Conservation (phyloP, 345 rosid species). For the Kandelia obovata region DNA sequence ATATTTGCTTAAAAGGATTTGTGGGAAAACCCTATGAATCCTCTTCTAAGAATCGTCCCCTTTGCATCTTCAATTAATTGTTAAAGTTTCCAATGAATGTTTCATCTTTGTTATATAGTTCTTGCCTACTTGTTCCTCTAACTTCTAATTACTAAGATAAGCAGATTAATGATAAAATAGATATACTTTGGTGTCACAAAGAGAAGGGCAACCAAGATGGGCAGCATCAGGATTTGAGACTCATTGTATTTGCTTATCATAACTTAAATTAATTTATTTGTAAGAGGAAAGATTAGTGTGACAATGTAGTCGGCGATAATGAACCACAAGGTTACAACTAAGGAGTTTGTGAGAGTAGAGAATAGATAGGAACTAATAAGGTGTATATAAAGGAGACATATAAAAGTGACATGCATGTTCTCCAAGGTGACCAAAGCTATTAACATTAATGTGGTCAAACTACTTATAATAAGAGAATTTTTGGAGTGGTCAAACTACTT, state of each 20-base stretch:
- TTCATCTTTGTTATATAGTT: slow-evolving; percentile 57
- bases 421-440: no score
- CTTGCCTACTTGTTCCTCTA: slow-evolving; percentile 41
- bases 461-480: no score
- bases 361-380: not conserved
- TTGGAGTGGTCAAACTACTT: no score
- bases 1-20: slow-evolving; percentile 29
- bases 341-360: slow-evolving; percentile 21
- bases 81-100: slow-evolving; percentile 58
- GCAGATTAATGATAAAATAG: slow-evolving; percentile 54
- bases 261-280: not conserved
- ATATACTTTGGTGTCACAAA: slow-evolving; percentile 47
- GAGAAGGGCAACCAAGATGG: slow-evolving; percentile 44
- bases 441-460: no score
- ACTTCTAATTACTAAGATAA: slow-evolving; percentile 43
- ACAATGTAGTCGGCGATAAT: not conserved
- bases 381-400: slow-evolving; percentile 17
- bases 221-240: slow-evolving; percentile 12
- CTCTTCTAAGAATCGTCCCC: slow-evolving; percentile 58
- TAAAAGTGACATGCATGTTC: no score
- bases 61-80: slow-evolving; percentile 68
- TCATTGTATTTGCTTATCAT: slow-evolving; percentile 42
- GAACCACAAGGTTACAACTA: not conserved
- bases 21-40: slow-evolving; percentile 38
- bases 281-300: not conserved